Evolutionary conservation across 345 rosid genomes (phyloP), one percentile per base, ranked within the genome.

Genomic region (Melaleuca alternifolia): DNA sequence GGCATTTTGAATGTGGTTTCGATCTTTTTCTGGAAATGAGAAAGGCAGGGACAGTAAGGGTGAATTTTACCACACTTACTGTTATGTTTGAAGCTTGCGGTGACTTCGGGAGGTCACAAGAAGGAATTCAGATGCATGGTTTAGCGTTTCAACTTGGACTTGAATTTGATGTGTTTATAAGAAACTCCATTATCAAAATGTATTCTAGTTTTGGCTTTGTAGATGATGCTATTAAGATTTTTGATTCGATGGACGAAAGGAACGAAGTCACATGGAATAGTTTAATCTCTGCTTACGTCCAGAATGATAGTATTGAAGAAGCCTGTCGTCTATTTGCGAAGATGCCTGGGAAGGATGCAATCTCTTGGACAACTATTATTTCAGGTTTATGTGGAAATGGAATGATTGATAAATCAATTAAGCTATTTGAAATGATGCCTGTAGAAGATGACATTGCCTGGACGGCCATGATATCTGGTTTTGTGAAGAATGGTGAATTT

Each of bases 361-460:
- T 95, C 89, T 95, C 97, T 51, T 96, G 97, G 98, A 96, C 98
- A 30, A 92, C 95, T 85, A 92, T 95, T 91, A 91, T 95, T 44
- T 75, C 90, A 7, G 96, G 95, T 41, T 92, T 93, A 90, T 92
- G 93, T 79, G 87, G 90, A 59, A 62, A 20, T 54, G 92, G 96
- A 87, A 89, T 90, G 81, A 85, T 86, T 54, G 87, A 91, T 51
- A 94, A 87, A 87, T 92, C 94, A 26, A 76, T 92, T 3, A 89
- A 94, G 86, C 85, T 96, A 88, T 96, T 96, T 86, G 52, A 51
- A 23, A 92, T 92, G 93, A 95, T 94, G 97, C 97, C 97, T 50
- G 91, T 89, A 88, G 93, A 94, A 88, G 98, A 96, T 85, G 89
- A 81, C 62, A 82, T 96, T 50, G 90, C 97, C 41, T 96, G 99